These are phyloP conservation scores for Cladorrhinum samala DNA, from an alignment of 495 filamentous ascomycete species.

Conservation along the genomic window DNA sequence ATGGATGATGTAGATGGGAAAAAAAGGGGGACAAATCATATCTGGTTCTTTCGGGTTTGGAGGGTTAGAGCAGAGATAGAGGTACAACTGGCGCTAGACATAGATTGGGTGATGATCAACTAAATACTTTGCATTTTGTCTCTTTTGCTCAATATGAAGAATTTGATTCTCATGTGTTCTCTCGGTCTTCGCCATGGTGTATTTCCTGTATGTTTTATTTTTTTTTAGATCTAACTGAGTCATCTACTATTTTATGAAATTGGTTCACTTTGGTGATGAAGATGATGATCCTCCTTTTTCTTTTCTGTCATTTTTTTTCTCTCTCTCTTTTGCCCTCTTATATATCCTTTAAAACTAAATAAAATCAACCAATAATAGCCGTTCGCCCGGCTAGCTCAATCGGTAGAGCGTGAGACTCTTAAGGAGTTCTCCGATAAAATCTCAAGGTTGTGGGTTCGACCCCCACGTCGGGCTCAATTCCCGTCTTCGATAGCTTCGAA, in stretches of 20 bases:
- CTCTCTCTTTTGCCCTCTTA: no score
- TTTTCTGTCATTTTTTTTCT: no score
- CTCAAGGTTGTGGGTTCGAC: background rate
- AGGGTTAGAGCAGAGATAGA: background rate
- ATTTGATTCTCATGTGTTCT: background rate
- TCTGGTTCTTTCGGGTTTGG: background rate
- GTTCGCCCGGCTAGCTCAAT: slow-evolving; percentile 62
- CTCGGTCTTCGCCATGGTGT: background rate
- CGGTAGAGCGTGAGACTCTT: slow-evolving; percentile 82
- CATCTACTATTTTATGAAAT: no score
- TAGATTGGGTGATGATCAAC: background rate
- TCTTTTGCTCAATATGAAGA: no score
- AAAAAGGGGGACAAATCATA: background rate
- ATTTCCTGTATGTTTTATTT: no score
- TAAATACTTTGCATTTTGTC: no score
- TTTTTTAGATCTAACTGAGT: no score
- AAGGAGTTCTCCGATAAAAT: slow-evolving; percentile 29
- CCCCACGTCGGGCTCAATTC: background rate
- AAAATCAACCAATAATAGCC: background rate
- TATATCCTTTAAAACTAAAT: background rate
- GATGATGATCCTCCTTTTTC: no score
- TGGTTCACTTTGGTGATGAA: no score
- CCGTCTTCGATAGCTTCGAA: background rate
- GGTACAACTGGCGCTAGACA: background rate
- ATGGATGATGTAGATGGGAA: background rate